Evolutionary conservation across 768 basidiomycete species (phyloP).

Genomic region (Coprinopsis strossmayeri): DNA sequence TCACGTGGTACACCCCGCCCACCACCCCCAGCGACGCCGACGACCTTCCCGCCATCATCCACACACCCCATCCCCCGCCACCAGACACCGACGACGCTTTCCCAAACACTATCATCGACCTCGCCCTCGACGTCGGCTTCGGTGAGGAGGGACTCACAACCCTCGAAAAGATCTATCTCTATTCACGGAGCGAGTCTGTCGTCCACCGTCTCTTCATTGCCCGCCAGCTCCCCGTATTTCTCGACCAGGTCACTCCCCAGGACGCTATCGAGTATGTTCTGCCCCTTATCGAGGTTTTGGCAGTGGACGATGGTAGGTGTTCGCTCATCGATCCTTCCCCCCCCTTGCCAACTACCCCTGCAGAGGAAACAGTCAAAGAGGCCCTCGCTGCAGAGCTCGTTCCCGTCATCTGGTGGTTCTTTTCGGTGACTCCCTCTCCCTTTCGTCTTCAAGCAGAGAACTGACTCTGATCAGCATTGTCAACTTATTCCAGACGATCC

Average conservation of each 20-base stretch:
- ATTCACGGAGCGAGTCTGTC: constrained; percentile 66
- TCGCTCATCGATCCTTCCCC: constrained; percentile 6
- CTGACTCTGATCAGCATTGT: constrained; percentile 45
- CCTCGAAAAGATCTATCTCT: constrained; percentile 89
- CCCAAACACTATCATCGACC: constrained; percentile 25
- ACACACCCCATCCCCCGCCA: constrained; percentile 9
- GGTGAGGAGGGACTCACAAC: constrained; percentile 81
- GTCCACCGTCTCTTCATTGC: constrained; percentile 74
- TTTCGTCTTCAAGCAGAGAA: constrained; percentile 1
- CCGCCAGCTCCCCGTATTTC: constrained; percentile 72
- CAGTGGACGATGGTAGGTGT: constrained; percentile 73
- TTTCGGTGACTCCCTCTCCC: constrained; percentile 38
- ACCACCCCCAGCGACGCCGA: constrained; percentile 28
- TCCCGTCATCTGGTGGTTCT: constrained; percentile 89
- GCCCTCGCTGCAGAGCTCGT: constrained; percentile 78
- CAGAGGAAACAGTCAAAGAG: constrained; percentile 86
- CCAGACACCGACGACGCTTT: constrained; percentile 28
- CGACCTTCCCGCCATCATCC: constrained; percentile 13
- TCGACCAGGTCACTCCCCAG: constrained; percentile 69
- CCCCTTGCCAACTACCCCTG: constrained; percentile 7
- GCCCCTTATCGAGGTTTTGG: constrained; percentile 80
- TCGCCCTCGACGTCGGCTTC: constrained; percentile 34
- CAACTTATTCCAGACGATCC: constrained; percentile 51
- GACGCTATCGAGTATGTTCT: constrained; percentile 93
- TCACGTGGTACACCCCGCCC: constrained; percentile 29